Evolutionary conservation across 176 grass and related monocot genomes (phyloP), one percentile per base, ranked within the genome.

Genomic region (Cenchrus fungigraminus): DNA sequence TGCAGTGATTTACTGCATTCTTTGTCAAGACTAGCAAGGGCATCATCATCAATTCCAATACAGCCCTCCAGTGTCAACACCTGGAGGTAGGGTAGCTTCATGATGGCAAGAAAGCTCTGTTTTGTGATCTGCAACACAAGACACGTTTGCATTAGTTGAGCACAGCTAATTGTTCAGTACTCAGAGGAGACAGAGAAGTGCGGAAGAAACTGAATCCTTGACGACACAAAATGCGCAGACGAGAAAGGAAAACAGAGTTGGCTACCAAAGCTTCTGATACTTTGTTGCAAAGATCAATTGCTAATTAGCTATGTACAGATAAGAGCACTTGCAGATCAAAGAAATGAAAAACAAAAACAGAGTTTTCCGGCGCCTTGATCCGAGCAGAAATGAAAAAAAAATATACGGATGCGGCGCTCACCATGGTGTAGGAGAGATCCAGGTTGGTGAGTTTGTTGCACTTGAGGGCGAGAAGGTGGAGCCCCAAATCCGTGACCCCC

Each of bases 381-480:
- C 43, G 12, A 59, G 0, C 65, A 68, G 28, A 25, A n/a, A n/a
- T n/a, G n/a, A 76, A 86, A 31, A 9, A 86, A 73, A 65, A 49
- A 5, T 7, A 8, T 0, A 8, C n/a, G n/a, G n/a, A n/a, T n/a
- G 64, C 43, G 11, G 6, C 61, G 53, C 46, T 76, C 86, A 98
- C 93, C 93, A 91, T 88, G 68, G 87, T 89, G 91, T 92, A 95
- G 60, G 96, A 95, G 54, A 98, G 87, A 94, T 94, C 81, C 65
- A 98, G 76, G 43, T 40, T 72, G 20, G 4, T 84, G 62, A 98
- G 89, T 56, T 89, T 92, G 12, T 66, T 95, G 61, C 97, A 95
- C 86, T 94, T 95, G 42, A 92, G 72, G 15, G 93, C 91, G 11
- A 95, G 49, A 22, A 98, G 84, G 5, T 70, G 65, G 9, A 98